phyloP scores from a whole-genome alignment of 768 basidiomycete species.

The Amanita fuliginea region DNA sequence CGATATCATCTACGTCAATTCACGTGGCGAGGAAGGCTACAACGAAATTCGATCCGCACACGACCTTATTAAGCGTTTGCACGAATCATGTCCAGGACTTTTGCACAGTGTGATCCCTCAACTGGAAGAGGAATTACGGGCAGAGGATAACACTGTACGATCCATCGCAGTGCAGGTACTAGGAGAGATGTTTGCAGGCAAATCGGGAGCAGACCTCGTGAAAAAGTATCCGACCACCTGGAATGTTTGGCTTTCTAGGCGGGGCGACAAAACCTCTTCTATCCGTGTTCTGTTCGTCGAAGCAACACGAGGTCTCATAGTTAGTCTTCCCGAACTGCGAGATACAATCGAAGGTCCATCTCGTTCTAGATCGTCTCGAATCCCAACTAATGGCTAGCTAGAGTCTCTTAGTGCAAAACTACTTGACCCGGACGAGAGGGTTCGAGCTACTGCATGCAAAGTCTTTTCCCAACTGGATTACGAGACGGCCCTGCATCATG shows the following conservation, averaged over 20 bases:
- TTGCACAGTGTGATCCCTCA: constrained; percentile 88
- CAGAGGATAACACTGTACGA: constrained; percentile 62
- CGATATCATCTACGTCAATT: constrained; percentile 64
- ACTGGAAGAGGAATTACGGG: constrained; percentile 81
- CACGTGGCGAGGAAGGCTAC: constrained; percentile 45
- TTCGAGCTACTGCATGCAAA: constrained; percentile 77
- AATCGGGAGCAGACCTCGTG: constrained; percentile 60
- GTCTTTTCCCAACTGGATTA: constrained; percentile 80
- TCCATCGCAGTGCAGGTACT: constrained; percentile 77
- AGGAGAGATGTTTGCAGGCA: constrained; percentile 85
- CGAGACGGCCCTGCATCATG: constrained; percentile 80
- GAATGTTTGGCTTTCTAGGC: constrained; percentile 72
- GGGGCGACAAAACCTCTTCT: constrained; percentile 58
- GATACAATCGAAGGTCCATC: constrained; percentile 64
- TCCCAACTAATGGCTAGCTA: constrained; percentile 13
- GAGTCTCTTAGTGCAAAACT: constrained; percentile 57
- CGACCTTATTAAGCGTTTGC: constrained; percentile 74
- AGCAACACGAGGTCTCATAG: constrained; percentile 46
- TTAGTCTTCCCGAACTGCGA: constrained; percentile 54
- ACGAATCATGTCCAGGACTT: constrained; percentile 68
- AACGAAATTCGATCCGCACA: constrained; percentile 70
- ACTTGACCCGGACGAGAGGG: constrained; percentile 83
- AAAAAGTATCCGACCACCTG: constrained; percentile 78
- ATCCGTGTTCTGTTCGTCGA: constrained; percentile 80
- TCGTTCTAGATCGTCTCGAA: background rate